Evolutionary conservation across 257 asterid genomes (phyloP).

Genomic region (Buddleja alternifolia): DNA sequence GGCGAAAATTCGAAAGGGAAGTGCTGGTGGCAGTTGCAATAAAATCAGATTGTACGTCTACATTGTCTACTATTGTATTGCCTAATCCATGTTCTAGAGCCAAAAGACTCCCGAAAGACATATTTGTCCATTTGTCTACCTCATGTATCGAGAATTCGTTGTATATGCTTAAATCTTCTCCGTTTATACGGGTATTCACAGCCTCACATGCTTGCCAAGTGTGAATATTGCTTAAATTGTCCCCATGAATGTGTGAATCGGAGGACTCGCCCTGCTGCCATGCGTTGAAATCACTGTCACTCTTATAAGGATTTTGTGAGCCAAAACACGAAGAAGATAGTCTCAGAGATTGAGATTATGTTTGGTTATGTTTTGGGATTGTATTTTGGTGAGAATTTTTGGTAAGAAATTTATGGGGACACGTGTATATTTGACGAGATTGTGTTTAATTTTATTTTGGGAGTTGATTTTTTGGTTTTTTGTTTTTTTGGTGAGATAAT

Average conservation of each 20-base stretch:
- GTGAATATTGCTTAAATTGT: slow-evolving; percentile 15
- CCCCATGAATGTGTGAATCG: slow-evolving; percentile 27
- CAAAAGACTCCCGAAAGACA: slow-evolving; percentile 48
- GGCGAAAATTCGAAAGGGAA: slow-evolving; percentile 15
- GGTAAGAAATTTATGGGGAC: too few species aligned
- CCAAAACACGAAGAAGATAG: too few species aligned
- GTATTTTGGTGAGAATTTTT: too few species aligned
- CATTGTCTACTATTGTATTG: slow-evolving; percentile 26
- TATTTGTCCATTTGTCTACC: slow-evolving; percentile 31
- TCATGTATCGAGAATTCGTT: slow-evolving; percentile 30
- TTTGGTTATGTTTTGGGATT: too few species aligned
- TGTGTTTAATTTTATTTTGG: too few species aligned
- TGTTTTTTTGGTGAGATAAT: too few species aligned
- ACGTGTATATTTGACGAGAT: too few species aligned
- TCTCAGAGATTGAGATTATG: too few species aligned
- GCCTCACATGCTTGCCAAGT: slow-evolving; percentile 35
- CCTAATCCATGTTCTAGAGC: slow-evolving; percentile 46
- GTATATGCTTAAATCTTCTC: slow-evolving; percentile 15
- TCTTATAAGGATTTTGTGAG: too few species aligned
- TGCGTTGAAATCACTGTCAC: too few species aligned
- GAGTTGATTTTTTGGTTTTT: too few species aligned
- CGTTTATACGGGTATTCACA: slow-evolving; percentile 23
- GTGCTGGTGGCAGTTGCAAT: slow-evolving; percentile 31
- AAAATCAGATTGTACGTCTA: neutral
- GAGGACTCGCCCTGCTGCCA: neutral